Evolutionary conservation across 345 rosid genomes (phyloP).

Genomic region (Euphorbia tirucalli): DNA sequence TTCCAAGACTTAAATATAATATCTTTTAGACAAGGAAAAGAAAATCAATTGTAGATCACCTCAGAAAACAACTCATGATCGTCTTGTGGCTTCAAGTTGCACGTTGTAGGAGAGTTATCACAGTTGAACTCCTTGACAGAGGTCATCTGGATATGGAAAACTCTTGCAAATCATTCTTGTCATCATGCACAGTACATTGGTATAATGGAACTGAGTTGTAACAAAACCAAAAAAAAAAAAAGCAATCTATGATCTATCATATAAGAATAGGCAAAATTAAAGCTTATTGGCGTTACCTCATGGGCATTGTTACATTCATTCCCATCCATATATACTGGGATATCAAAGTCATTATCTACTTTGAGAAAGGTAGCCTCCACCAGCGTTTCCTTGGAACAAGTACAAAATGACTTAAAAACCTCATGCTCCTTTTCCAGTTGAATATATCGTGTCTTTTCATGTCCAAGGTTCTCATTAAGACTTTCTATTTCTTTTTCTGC

Average conservation of each 20-base stretch:
- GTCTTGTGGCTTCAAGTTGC: not conserved
- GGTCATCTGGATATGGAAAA: not conserved
- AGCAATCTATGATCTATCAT: too few species aligned
- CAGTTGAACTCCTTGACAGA: not conserved
- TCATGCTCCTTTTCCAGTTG: conserved; percentile 55
- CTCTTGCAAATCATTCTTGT: not conserved
- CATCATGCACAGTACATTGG: not conserved
- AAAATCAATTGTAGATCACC: too few species aligned
- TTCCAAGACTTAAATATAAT: not conserved
- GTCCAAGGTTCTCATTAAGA: conserved; percentile 47
- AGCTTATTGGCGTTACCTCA: conserved; percentile 33
- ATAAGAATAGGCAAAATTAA: not conserved
- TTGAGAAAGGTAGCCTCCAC: conserved; percentile 24
- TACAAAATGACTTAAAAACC: conserved; percentile 45
- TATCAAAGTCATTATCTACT: conserved; percentile 24
- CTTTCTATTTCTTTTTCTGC: conserved; percentile 57
- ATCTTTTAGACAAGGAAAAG: too few species aligned
- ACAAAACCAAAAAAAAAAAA: not conserved
- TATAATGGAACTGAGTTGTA: not conserved
- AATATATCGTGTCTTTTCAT: conserved; percentile 46
- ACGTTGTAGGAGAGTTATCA: conserved; percentile 5
- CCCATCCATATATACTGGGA: conserved; percentile 21
- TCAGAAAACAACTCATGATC: too few species aligned
- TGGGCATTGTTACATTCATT: conserved; percentile 16
- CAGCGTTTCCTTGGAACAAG: conserved; percentile 30